phyloP scores from a whole-genome alignment of 768 basidiomycete genomes.

The Serendipita indica region DNA sequence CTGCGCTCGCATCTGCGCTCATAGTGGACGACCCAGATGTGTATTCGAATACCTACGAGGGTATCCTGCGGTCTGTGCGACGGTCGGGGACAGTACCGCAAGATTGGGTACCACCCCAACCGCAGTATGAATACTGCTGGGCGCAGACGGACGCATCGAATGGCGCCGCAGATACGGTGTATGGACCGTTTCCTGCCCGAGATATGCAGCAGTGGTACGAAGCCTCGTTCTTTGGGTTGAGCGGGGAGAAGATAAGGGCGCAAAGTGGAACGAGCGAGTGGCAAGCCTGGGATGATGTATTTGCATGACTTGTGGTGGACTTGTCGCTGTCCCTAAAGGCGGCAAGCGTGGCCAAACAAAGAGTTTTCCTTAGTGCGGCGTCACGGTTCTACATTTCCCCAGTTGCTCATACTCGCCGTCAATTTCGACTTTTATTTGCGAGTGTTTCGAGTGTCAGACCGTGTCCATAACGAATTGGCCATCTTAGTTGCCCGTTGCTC shows the following conservation, averaged over 20 bases:
- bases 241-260: conserved; percentile 66
- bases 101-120: conserved; percentile 62
- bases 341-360: too few species aligned
- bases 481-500: conserved; percentile 3
- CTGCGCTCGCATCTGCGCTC: conserved; percentile 74
- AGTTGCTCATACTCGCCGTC: conserved; percentile 6
- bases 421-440: background rate
- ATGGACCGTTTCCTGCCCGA: conserved; percentile 69
- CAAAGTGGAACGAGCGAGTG: conserved; percentile 47
- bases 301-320: conserved; percentile 26
- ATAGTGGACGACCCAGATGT: conserved; percentile 80
- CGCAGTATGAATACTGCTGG: conserved; percentile 72
- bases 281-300: conserved; percentile 54
- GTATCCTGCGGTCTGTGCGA: conserved; percentile 62
- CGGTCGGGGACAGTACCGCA: conserved; percentile 51
- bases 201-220: conserved; percentile 70
- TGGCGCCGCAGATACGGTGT: conserved; percentile 34
- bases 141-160: conserved; percentile 25
- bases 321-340: too few species aligned
- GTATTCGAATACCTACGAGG: conserved; percentile 75
- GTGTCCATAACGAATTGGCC: conserved; percentile 1
- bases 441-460: conserved; percentile 4
- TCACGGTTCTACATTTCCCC: conserved; percentile 5
- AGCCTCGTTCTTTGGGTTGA: conserved; percentile 64
- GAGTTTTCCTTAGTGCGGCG: conserved; percentile 10